Evolutionary conservation across 192 early-diverging fungal genomes (phyloP), one percentile per base, ranked within the genome.

Genomic region (Entomortierella lignicola): DNA sequence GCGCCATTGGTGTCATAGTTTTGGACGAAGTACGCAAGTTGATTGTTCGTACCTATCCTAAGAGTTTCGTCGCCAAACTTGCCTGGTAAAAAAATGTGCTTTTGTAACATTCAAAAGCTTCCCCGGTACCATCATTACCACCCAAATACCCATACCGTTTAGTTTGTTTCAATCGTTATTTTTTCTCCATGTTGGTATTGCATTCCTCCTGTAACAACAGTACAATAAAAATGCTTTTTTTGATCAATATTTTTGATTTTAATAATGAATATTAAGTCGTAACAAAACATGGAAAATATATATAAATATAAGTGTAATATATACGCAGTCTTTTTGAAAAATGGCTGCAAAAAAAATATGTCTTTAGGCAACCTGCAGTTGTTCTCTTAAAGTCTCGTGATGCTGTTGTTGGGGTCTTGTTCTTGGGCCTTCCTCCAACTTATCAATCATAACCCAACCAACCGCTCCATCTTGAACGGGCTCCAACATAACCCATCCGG

Each of bases 1-100:
- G 86, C 63, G 91, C 85, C 10, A 7, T 86, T 15, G 68, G 80
- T 32, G 88, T 94, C 64, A 63, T 92, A 55, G n/a, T 88, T 0
- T 71, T 87, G 57, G 93, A 92, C 75, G 91, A 94, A 72, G 34
- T 81, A 11, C 77, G 93, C 32, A 94, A 94, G 74, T 29, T 84
- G 12, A 37, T 79, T 2, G 87, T 90, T 21, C 66, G 75, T 20
- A n/a, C 17, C 42, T 70, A 37, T 55, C 75, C 75, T 43, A 70
- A 61, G 10, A 66, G 75, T 23, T 47, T 70, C 51, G 21, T 79
- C 70, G 75, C 29, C 30, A 59, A 43, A 20, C 56, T 65, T 8
- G 75, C 75, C 17, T 79, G 75, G 75, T 79, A 79, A 66, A n/a
- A n/a, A n/a, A n/a, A 73, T 8, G 17, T 20, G 12, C 12, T 20